Conservation (phyloP, 805 yeast species). For the Yamadazyma endophytica region DNA sequence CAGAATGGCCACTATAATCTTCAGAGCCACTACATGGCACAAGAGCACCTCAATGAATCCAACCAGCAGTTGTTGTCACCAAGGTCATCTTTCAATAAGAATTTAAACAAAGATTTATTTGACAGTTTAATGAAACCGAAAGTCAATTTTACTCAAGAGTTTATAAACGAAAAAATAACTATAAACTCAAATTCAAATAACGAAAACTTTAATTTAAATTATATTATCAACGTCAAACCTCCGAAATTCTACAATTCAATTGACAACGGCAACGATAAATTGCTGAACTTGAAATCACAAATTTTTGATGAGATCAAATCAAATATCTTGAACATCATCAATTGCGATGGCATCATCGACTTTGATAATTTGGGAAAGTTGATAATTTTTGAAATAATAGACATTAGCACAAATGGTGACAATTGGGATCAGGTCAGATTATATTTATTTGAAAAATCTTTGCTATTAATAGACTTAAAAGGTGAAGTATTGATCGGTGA, state of each 20-base stretch:
- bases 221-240: conserved; percentile 16
- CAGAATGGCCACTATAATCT: not conserved
- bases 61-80: conserved; percentile 13
- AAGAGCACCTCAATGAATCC: not conserved
- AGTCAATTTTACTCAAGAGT: conserved; percentile 8
- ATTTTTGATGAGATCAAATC: conserved; percentile 11
- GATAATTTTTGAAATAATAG: conserved; percentile 38
- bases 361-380: conserved; percentile 19
- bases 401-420: conserved; percentile 39
- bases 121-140: conserved; percentile 13
- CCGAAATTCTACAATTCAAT: conserved; percentile 14
- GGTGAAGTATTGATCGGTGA: conserved; percentile 46
- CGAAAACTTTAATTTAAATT: conserved; percentile 11
- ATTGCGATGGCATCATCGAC: conserved; percentile 8
- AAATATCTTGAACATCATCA: conserved; percentile 6
- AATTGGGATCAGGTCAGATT: conserved; percentile 37
- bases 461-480: conserved; percentile 28
- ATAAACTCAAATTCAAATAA: conserved; percentile 1
- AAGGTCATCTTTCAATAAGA: conserved; percentile 13
- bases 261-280: conserved; percentile 8
- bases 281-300: conserved; percentile 8
- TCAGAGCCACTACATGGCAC: too few species aligned
- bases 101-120: conserved; percentile 10
- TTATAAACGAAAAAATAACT: conserved; percentile 1
- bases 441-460: conserved; percentile 27